Base-by-base conservation (phyloP, 768 basidiomycete genomes). In the Suillus hirtellus region DNA sequence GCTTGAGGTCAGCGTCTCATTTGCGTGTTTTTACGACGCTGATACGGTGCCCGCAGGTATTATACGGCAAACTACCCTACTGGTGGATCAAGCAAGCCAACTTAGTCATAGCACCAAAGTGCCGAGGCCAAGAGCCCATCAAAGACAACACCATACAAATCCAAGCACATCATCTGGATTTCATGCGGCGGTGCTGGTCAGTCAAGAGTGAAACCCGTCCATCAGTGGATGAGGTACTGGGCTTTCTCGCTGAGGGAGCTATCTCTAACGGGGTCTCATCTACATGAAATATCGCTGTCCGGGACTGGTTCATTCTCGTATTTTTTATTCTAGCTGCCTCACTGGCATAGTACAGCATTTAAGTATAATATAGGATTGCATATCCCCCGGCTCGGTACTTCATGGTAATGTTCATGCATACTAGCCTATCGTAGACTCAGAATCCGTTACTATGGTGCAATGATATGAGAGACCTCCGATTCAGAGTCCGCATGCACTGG, bases 141-240 rank as follows among this genome's bases (percentile, higher is more conserved):
- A n/a, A n/a, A 64, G 14, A 49, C 31, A 9, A 63, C 70, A 24
- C 65, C 64, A 2, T 46, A 44, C 0, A 78, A 47, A 76, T 81
- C 11, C 73, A 75, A 19, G 76, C 79, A 64, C 63, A 64, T 11
- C 79, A 81, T 61, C 81, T 80, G 79, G 63, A 72, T 1, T 71
- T 82, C n/a, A 79, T 81, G 38, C 71, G 76, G 67, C 67, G 66
- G 24, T 81, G 80, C 60, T 82, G 80, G 81, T 38, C 60, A 43
- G 21, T 17, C 47, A 71, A 70, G 21, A 42, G 35, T 21, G 34
- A 43, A 7, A 14, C 9, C 12, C 70, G 67, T 43, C 63, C 63
- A 53, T 35, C 38, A 31, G 31, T n/a, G 19, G 43, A 55, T 10
- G 63, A 62, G 3, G 40, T 64, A 15, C 40, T 62, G n/a, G 37